Conservation (phyloP, 2,329 filamentous ascomycete genomes). For the Aspergillus phoenicis region DNA sequence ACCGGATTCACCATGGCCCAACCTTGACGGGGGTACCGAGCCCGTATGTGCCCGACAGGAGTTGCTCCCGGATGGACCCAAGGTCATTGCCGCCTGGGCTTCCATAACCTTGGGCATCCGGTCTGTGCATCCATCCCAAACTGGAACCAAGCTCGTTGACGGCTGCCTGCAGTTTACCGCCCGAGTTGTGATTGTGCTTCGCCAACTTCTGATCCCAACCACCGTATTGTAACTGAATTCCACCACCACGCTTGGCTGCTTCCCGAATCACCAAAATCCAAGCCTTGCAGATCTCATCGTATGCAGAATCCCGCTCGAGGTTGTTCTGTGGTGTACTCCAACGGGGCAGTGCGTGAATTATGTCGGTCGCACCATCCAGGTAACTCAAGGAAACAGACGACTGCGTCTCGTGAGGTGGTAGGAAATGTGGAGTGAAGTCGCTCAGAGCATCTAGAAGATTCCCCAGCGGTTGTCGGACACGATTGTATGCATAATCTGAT, state of each 20-base stretch:
- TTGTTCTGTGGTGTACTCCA: constrained; percentile 90
- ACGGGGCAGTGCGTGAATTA: constrained; percentile 85
- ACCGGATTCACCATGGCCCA: constrained; percentile 54
- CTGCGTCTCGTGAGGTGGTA: constrained; percentile 87
- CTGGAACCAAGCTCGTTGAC: constrained; percentile 74
- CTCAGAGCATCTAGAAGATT: constrained; percentile 84
- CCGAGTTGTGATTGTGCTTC: constrained; percentile 85
- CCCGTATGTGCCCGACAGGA: constrained; percentile 60
- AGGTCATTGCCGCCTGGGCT: constrained; percentile 42
- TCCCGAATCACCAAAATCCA: constrained; percentile 92
- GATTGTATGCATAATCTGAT: constrained; percentile 93
- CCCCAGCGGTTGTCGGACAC: constrained; percentile 77
- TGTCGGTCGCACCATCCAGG: constrained; percentile 83
- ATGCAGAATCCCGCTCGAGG: constrained; percentile 90
- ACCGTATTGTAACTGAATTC: constrained; percentile 83
- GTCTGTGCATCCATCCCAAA: constrained; percentile 74
- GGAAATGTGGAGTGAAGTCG: constrained; percentile 93
- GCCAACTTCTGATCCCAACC: constrained; percentile 88
- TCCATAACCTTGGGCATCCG: constrained; percentile 31
- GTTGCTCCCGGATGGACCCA: constrained; percentile 57
- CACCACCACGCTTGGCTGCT: constrained; percentile 85
- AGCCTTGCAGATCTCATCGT: constrained; percentile 91
- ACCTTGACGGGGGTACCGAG: constrained; percentile 57
- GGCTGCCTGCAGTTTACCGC: constrained; percentile 77
- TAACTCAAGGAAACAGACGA: constrained; percentile 81